Evolutionary conservation across 176 grass and related monocot genomes (phyloP), one percentile per base, ranked within the genome.

Genomic region (Elaeis guineensis): DNA sequence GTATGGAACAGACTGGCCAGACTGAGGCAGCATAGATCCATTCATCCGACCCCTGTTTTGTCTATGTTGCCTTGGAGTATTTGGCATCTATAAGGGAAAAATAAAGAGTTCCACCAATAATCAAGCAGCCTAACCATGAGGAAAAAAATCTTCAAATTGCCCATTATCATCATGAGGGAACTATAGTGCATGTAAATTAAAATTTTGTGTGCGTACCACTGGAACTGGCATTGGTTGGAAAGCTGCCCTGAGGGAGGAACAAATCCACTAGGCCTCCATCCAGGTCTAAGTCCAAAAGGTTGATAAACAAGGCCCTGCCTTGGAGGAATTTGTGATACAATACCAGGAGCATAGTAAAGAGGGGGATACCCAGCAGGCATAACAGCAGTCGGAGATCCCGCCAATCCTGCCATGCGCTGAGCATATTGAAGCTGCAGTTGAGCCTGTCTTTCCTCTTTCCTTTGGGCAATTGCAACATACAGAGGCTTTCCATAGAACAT

Each of bases 291-390:
- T 2, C 73, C 79, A 65, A 82, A 74, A 15, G 70, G 77, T 50
- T 72, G 83, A 72, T 69, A 90, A 52, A 87, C 54, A 73, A 82
- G 78, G 21, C 66, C 78, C 48, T 89, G 79, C 65, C 81, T 87
- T 52, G 73, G 61, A 82, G 76, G 72, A 77, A 70, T 70, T 76
- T 68, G 81, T 39, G 79, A 52, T 4, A 82, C 52, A 71, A 82
- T 60, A 51, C 62, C 72, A 23, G 80, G 70, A 59, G 82, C 55
- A 67, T 85, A 85, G 58, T 90, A 56, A 22, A 56, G 19, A 56
- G 21, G 21, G 21, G 54, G 54, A 56, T 56, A 56, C 21, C 18
- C 12, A 11, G 54, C 4, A 56, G 54, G 20, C 9, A 22, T 4
- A 56, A 56, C 21, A 56, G 19, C 54, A 56, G 54, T 4, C 11